Evolutionary conservation across 495 filamentous ascomycete species (phyloP).

Genomic region (Talaromyces borbonicus): DNA sequence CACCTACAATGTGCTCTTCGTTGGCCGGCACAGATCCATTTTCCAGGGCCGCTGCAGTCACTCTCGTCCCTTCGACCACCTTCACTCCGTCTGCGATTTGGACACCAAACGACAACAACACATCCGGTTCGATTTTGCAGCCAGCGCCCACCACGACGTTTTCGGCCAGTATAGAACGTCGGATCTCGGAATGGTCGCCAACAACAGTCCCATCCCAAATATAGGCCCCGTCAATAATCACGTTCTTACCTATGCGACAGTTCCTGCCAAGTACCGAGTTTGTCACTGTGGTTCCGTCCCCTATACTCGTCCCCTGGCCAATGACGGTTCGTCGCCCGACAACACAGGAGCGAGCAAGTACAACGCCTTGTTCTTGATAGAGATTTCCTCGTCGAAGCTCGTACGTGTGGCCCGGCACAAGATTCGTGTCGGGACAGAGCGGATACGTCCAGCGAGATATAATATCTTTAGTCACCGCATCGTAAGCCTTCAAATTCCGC

Average conservation of each 20-base stretch:
- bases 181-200: conserved; percentile 59
- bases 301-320: conserved; percentile 66
- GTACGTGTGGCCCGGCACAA: conserved; percentile 67
- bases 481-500: conserved; percentile 78
- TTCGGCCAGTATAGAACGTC: conserved; percentile 66
- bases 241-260: conserved; percentile 78
- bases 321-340: conserved; percentile 59
- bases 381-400: conserved; percentile 51
- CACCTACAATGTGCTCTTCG: conserved; percentile 40
- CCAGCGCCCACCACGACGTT: conserved; percentile 58
- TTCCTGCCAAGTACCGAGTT: conserved; percentile 72
- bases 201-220: conserved; percentile 83
- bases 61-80: conserved; percentile 39
- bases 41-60: conserved; percentile 44
- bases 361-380: conserved; percentile 63
- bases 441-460: conserved; percentile 84
- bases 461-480: conserved; percentile 84
- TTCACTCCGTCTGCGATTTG: conserved; percentile 52
- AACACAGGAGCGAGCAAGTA: conserved; percentile 60
- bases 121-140: conserved; percentile 57
- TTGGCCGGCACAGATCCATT: conserved; percentile 34
- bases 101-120: conserved; percentile 72
- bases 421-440: conserved; percentile 82
- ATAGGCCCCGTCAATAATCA: conserved; percentile 68
- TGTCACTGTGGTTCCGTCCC: conserved; percentile 54